These are phyloP conservation scores for Pseudognaphalium luteoalbum DNA, from an alignment of 129 eudicot genomes.

Conservation along the genomic window DNA sequence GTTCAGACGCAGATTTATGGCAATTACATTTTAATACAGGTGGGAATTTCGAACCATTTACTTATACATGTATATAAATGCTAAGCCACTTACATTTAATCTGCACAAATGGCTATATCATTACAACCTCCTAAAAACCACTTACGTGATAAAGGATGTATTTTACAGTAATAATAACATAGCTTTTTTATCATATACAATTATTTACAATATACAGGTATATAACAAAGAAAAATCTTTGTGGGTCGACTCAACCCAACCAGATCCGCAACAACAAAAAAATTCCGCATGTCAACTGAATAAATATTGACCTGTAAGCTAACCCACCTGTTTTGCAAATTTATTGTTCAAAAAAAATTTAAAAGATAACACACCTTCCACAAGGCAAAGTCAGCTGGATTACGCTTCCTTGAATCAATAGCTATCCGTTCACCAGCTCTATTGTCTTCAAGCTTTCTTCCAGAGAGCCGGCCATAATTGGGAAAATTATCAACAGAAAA, in stretches of 20 bases:
- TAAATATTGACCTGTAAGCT: not conserved
- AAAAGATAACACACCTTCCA: slow-evolving; percentile 62
- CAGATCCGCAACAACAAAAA: not conserved
- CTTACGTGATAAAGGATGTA: not conserved
- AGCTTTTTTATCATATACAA: not conserved
- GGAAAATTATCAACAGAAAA: slow-evolving; percentile 74
- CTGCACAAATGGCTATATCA: not conserved
- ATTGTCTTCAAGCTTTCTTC: slow-evolving; percentile 73
- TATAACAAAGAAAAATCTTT: not conserved
- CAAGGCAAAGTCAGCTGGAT: slow-evolving; percentile 88
- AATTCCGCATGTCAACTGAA: not conserved
- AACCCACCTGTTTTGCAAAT: not conserved
- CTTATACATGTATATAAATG: not conserved
- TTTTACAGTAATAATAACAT: not conserved
- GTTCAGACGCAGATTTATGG: not conserved
- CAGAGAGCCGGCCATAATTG: slow-evolving; percentile 66
- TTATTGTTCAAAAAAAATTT: not conserved
- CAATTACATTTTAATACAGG: not conserved
- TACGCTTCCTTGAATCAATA: slow-evolving; percentile 71
- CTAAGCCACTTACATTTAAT: not conserved
- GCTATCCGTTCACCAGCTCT: slow-evolving; percentile 90
- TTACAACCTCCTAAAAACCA: not conserved
- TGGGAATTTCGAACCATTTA: not conserved
- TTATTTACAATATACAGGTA: not conserved
- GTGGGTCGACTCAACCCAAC: not conserved